phyloP scores from a whole-genome alignment of 1,284 basidiomycete species.

The Boletus sp. region DNA sequence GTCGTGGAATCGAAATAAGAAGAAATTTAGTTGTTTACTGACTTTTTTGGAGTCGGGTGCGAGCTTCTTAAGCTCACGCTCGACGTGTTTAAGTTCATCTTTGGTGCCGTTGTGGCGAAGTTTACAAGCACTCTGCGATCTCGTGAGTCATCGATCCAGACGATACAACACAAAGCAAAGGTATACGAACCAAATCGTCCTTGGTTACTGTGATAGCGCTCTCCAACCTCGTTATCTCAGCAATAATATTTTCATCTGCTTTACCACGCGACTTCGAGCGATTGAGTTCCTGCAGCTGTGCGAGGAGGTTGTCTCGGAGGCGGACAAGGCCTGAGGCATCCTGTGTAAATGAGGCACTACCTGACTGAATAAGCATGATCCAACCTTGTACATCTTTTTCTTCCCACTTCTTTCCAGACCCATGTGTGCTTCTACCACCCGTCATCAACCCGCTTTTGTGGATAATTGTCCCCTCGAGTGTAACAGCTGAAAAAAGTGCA shows the following conservation, averaged over 20 bases:
- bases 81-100: constrained; percentile 77
- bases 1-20: not conserved
- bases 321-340: constrained; percentile 60
- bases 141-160: constrained; percentile 1
- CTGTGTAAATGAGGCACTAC: not conserved
- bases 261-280: constrained; percentile 81
- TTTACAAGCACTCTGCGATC: constrained; percentile 57
- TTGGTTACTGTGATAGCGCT: constrained; percentile 67
- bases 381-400: constrained; percentile 89
- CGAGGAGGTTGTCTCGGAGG: constrained; percentile 70
- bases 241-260: constrained; percentile 77
- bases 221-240: constrained; percentile 79
- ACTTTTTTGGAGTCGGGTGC: constrained; percentile 70
- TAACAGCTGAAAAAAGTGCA: constrained; percentile 69
- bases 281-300: constrained; percentile 79
- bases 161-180: not conserved
- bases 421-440: constrained; percentile 81
- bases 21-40: constrained; percentile 1
- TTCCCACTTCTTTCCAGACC: constrained; percentile 82
- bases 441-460: constrained; percentile 98
- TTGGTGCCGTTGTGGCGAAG: constrained; percentile 68
- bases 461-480: constrained; percentile 95
- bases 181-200: constrained; percentile 75
- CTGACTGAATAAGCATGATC: constrained; percentile 1
- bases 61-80: constrained; percentile 67